Evolutionary conservation across 345 rosid species (phyloP), one percentile per base, ranked within the genome.

Genomic region (Lepidium aucheri): DNA sequence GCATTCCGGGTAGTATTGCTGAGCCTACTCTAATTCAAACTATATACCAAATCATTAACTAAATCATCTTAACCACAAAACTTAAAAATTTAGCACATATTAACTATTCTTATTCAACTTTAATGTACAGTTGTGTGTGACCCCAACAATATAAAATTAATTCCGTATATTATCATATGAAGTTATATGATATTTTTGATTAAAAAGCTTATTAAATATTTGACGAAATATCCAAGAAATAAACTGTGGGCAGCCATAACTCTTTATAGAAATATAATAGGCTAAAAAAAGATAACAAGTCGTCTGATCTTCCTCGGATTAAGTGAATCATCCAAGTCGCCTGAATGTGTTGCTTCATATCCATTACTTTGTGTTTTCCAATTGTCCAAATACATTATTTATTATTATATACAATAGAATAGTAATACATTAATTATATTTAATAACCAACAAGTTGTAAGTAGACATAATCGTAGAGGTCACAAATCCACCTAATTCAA

Each of bases 321-420:
- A 70, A 40, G 76, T 63, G 76, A 55, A 72, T 47, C 38, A 14
- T 42, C 76, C 70, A 72, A 64, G 60, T 72, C 53, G 65, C 44
- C 70, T 63, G 75, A 65, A 53, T 53, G 70, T 63, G 69, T 51
- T 66, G 72, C 22, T 43, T 43, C 30, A 10, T 55, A 45, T 67
- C 46, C 64, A 46, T 24, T 61, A 60, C 1, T 34, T 7, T 33
- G 8, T 12, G 42, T 38, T 24, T 60, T 20, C 30, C 36, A 28
- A 20, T 8, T 26, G 5, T 26, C n/a, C n/a, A n/a, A n/a, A n/a
- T n/a, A n/a, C n/a, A n/a, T n/a, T n/a, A n/a, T n/a, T n/a, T 28
- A 28, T 28, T 28, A 28, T 3, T 57, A 46, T 45, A 24, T 26
- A 45, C 30, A 24, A 24, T 28, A 11, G 12, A 12, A 24, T 1